Evolutionary conservation across 2,329 filamentous ascomycete genomes (phyloP).

Genomic region (Monilinia vaccinii-corymbosi): DNA sequence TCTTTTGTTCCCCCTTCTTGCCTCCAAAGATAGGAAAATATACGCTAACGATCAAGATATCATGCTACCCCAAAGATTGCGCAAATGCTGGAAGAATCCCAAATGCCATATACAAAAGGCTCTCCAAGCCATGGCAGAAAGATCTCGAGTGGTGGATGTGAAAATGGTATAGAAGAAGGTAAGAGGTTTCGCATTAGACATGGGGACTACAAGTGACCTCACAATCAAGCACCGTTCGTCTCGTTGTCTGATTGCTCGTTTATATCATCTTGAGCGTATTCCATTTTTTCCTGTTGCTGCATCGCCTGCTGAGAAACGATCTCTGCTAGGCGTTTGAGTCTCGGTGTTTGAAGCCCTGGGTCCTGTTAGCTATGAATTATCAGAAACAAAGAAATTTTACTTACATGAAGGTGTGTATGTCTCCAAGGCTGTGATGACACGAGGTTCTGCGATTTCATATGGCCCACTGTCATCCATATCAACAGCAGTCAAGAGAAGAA

Average conservation of each 20-base stretch:
- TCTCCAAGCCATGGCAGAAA: conserved; percentile 17
- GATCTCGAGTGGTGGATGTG: conserved; percentile 17
- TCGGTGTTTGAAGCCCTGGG: conserved; percentile 86
- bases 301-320: conserved; percentile 96
- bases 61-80: conserved; percentile 5
- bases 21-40: conserved; percentile 4
- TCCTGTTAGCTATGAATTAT: conserved; percentile 25
- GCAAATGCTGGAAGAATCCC: conserved; percentile 6
- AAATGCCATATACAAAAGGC: conserved; percentile 27
- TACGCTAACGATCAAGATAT: conserved; percentile 11
- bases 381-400: conserved; percentile 30
- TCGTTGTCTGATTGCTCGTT: conserved; percentile 36
- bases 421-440: conserved; percentile 90
- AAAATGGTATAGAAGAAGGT: conserved; percentile 29
- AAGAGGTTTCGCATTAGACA: conserved; percentile 16
- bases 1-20: neutral
- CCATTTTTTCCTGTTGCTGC: conserved; percentile 83
- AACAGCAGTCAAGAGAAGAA: conserved; percentile 83
- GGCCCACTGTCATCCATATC: conserved; percentile 99
- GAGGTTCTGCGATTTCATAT: conserved; percentile 95
- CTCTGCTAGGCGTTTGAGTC: conserved; percentile 92
- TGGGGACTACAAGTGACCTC: neutral
- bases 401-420: conserved; percentile 97
- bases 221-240: conserved; percentile 24
- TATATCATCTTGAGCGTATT: conserved; percentile 42